A percentile compares a stretch with the other conserved stretches of the same genome.
Evolutionary conservation across 768 basidiomycete genomes (phyloP).

Genomic region (Collybia nuda): DNA sequence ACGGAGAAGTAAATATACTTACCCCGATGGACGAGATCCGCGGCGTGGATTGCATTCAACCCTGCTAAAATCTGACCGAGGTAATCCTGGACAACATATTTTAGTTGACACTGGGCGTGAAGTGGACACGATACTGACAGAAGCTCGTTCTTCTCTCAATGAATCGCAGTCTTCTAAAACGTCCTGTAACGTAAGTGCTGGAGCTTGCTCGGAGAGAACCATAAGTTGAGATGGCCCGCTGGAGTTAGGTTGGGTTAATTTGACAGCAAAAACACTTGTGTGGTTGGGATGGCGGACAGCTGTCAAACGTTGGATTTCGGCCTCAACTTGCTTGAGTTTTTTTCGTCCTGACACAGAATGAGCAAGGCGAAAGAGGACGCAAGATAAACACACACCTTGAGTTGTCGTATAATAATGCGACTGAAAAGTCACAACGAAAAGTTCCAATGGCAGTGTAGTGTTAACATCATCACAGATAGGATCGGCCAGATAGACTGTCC

Average conservation of each 20-base stretch:
- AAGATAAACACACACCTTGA: slow-evolving; percentile 43
- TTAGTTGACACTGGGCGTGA: neutral
- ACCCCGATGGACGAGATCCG: slow-evolving; percentile 73
- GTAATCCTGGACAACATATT: slow-evolving; percentile 56
- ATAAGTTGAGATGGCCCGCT: slow-evolving; percentile 52
- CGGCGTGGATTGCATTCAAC: slow-evolving; percentile 64
- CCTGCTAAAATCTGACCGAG: slow-evolving; percentile 71
- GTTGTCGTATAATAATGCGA: slow-evolving; percentile 65
- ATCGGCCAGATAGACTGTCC: slow-evolving; percentile 70
- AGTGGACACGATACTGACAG: neutral
- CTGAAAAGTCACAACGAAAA: slow-evolving; percentile 65
- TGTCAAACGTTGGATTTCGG: slow-evolving; percentile 62
- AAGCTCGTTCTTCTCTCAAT: slow-evolving; percentile 70
- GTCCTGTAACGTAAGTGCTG: slow-evolving; percentile 65
- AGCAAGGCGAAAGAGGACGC: neutral
- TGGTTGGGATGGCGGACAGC: slow-evolving; percentile 65
- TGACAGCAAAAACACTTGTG: slow-evolving; percentile 66
- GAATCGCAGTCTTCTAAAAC: slow-evolving; percentile 75
- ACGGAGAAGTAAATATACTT: slow-evolving; percentile 4
- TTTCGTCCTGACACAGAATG: slow-evolving; percentile 45
- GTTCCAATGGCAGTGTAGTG: slow-evolving; percentile 59
- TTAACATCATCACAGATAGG: slow-evolving; percentile 69
- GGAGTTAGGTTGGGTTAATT: slow-evolving; percentile 51
- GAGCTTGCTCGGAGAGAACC: slow-evolving; percentile 72
- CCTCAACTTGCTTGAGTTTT: slow-evolving; percentile 67